Conservation (phyloP, 1,284 basidiomycete genomes). For the Athelia psychrophila region DNA sequence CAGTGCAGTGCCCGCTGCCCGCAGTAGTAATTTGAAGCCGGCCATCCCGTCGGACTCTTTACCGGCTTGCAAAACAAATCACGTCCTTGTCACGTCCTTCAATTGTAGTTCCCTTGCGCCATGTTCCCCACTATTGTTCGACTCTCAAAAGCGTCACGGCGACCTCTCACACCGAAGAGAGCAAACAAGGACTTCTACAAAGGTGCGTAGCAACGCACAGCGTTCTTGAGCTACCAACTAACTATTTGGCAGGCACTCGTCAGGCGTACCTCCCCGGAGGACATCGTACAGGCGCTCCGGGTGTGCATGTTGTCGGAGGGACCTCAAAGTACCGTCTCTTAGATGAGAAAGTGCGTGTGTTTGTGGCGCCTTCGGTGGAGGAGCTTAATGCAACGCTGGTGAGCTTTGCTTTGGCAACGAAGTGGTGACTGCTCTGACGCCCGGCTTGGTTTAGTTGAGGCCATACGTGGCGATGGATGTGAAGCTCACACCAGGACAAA, state of each 20-base stretch:
- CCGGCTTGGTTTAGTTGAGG: slow-evolving; percentile 23
- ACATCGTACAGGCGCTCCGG: slow-evolving; percentile 85
- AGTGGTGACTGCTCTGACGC: background rate
- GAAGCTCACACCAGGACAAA: slow-evolving; percentile 22
- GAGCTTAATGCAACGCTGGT: background rate
- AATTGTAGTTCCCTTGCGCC: too few species aligned
- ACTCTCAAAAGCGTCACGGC: slow-evolving; percentile 77
- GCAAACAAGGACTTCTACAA: slow-evolving; percentile 96
- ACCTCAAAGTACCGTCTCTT: slow-evolving; percentile 76
- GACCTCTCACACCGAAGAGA: slow-evolving; percentile 77
- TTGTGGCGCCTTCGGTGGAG: slow-evolving; percentile 74
- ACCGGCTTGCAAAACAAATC: too few species aligned
- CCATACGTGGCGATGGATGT: slow-evolving; percentile 29
- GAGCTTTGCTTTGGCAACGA: background rate
- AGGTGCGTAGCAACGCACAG: slow-evolving; percentile 44
- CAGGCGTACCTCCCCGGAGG: slow-evolving; percentile 81
- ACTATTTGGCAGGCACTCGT: slow-evolving; percentile 60
- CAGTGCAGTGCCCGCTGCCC: too few species aligned
- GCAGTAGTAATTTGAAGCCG: too few species aligned
- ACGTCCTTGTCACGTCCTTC: background rate
- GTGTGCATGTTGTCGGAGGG: slow-evolving; percentile 74
- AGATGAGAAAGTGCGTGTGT: slow-evolving; percentile 82
- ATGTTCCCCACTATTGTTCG: slow-evolving; percentile 70
- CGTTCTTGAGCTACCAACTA: background rate
- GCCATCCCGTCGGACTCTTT: too few species aligned